These are phyloP conservation scores for Ophiostoma perfectum DNA, from an alignment of 2,329 filamentous ascomycete species.

Conservation along the genomic window DNA sequence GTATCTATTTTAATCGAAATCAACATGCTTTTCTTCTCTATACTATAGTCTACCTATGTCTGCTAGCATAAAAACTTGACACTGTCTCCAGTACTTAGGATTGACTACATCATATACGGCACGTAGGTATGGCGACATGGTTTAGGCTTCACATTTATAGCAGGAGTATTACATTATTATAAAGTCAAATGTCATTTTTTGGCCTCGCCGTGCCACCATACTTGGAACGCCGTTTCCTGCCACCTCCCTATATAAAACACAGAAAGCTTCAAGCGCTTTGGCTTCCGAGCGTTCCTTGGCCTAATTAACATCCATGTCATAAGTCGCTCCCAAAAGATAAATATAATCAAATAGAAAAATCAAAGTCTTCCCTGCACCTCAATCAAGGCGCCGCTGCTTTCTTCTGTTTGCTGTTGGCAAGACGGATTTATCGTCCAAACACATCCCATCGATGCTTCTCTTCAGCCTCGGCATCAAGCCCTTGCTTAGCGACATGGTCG, in stretches of 20 bases:
- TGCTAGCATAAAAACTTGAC: not conserved
- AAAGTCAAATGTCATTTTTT: conserved; percentile 12
- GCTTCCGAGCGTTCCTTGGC: not conserved
- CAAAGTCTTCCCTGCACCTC: not conserved
- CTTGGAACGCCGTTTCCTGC: conserved; percentile 15
- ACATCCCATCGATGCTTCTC: conserved; percentile 4
- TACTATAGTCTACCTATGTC: not conserved
- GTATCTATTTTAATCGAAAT: not conserved
- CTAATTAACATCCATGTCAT: not conserved
- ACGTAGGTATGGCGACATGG: too few species aligned
- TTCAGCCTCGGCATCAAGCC: not conserved
- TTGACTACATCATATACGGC: not conserved
- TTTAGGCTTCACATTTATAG: too few species aligned
- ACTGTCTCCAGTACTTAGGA: not conserved
- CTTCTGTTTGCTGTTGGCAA: not conserved
- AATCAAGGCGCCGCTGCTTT: conserved; percentile 15
- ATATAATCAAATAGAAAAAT: conserved; percentile 14
- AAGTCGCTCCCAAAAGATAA: not conserved
- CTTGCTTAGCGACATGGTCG: not conserved
- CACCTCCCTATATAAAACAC: not conserved
- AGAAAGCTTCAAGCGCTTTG: not conserved
- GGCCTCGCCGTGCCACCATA: conserved; percentile 16
- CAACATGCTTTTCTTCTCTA: not conserved
- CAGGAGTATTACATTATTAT: not conserved
- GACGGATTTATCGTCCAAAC: not conserved